phyloP scores from a whole-genome alignment of 2,329 filamentous ascomycete genomes.

The Pleoardoris graminearum region DNA sequence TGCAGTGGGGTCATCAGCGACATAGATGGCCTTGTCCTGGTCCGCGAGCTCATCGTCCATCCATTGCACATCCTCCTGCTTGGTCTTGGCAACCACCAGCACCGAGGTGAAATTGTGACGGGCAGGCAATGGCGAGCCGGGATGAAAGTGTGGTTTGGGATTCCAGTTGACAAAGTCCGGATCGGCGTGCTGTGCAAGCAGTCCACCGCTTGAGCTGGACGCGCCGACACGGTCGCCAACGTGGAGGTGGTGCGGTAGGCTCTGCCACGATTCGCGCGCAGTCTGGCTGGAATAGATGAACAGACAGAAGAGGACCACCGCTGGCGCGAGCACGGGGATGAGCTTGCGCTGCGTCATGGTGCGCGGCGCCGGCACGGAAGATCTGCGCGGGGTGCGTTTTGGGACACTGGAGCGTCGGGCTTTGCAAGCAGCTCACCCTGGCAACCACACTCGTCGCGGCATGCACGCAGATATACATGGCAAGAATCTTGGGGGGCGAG shows the following conservation, averaged over 20 bases:
- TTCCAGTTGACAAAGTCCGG: constrained; percentile 45
- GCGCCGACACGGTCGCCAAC: constrained; percentile 38
- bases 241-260: constrained; percentile 47
- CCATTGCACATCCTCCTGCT: constrained; percentile 58
- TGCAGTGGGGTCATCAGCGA: constrained; percentile 55
- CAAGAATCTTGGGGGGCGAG: not conserved
- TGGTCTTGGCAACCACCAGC: constrained; percentile 59
- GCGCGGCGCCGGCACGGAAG: not conserved
- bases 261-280: constrained; percentile 41
- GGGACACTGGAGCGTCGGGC: constrained; percentile 1
- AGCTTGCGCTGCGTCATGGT: constrained; percentile 34
- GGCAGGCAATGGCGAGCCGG: constrained; percentile 42
- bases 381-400: not conserved
- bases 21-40: constrained; percentile 54
- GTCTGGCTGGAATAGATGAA: constrained; percentile 46
- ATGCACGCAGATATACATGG: not conserved
- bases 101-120: constrained; percentile 57
- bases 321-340: constrained; percentile 37
- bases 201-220: not conserved
- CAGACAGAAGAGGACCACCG: constrained; percentile 38
- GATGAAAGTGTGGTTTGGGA: constrained; percentile 38
- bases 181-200: constrained; percentile 17
- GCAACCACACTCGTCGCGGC: not conserved
- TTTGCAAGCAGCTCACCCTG: not conserved
- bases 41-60: constrained; percentile 57